Conservation (phyloP, 768 basidiomycete species). For the Mycena rosella region DNA sequence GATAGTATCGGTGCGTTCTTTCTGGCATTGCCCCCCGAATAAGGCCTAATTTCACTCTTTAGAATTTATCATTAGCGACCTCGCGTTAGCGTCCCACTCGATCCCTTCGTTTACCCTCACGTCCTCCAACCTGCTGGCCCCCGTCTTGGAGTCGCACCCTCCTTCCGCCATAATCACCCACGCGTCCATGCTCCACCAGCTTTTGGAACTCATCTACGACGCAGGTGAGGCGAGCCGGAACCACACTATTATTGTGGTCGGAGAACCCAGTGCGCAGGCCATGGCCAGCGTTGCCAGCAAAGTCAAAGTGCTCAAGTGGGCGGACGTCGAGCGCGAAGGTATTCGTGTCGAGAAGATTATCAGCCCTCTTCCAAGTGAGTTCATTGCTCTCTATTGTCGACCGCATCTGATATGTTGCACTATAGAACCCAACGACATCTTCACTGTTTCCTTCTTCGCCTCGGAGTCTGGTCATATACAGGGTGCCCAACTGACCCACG, state of each 20-base stretch:
- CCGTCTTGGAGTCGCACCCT: slow-evolving; percentile 72
- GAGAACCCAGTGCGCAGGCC: slow-evolving; percentile 64
- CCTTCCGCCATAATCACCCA: slow-evolving; percentile 83
- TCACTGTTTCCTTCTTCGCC: slow-evolving; percentile 76
- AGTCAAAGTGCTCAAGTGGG: slow-evolving; percentile 72
- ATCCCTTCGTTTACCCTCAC: slow-evolving; percentile 77
- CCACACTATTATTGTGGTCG: slow-evolving; percentile 78
- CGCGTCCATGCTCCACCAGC: slow-evolving; percentile 71
- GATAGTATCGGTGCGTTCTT: slow-evolving; percentile 75
- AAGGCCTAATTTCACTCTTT: not conserved
- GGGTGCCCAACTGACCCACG: slow-evolving; percentile 80
- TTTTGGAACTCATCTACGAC: slow-evolving; percentile 82
- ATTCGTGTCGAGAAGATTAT: slow-evolving; percentile 60
- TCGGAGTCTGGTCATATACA: slow-evolving; percentile 65
- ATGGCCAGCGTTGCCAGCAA: slow-evolving; percentile 63
- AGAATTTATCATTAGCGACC: slow-evolving; percentile 86
- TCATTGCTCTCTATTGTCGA: not conserved
- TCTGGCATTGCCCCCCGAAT: not conserved
- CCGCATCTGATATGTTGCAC: slow-evolving; percentile 26
- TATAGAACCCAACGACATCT: slow-evolving; percentile 71
- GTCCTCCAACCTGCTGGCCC: slow-evolving; percentile 70
- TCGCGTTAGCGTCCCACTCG: slow-evolving; percentile 80
- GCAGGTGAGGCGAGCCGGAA: slow-evolving; percentile 58
- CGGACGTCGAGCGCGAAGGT: slow-evolving; percentile 79
- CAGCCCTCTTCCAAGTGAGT: slow-evolving; percentile 67